Evolutionary conservation across 345 rosid species (phyloP), one percentile per base, ranked within the genome.

Genomic region (Populus pruinosa): DNA sequence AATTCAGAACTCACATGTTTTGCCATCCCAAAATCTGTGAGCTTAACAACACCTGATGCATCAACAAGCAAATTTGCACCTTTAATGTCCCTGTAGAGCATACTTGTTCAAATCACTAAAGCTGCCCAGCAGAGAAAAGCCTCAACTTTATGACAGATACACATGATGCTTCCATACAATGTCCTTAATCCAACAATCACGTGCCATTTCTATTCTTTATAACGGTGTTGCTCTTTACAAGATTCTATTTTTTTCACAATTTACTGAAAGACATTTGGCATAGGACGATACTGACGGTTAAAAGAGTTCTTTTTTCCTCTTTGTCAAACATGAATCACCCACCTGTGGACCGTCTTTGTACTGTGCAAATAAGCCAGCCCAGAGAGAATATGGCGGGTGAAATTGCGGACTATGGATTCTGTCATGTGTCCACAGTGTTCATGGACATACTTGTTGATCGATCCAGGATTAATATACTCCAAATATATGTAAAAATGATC

Each of bases 11-110:
- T 87, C 76, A 91, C 93, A 84, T 85, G 92, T 79, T 91, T 91
- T 74, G 96, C 96, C 93, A 85, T 84, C 73, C 96, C 96, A 86
- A 91, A 91, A 80, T 91, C 93, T 49, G 93, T 92, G 76, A 91
- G 87, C 87, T 91, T 91, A 50, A 91, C 93, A 17, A 82, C 79
- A 5, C 93, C 96, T 4, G 67, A 79, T 62, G 88, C 81, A 76
- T 91, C 88, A 73, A 91, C 96, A 67, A 91, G 92, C 81, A 91
- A 83, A 85, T 91, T 91, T 76, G 92, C 93, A 70, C 96, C 93
- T 85, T 91, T 91, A 49, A 91, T 91, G 82, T 90, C 96, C 88
- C 96, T 91, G 80, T 29, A 79, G 29, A 68, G 43, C 68, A 76
- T 49, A 84, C 73, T 62, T 70, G 67, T 44, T 27, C 68, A 67